Conservation (phyloP, 257 asterid genomes). For the Handroanthus guayacan region DNA sequence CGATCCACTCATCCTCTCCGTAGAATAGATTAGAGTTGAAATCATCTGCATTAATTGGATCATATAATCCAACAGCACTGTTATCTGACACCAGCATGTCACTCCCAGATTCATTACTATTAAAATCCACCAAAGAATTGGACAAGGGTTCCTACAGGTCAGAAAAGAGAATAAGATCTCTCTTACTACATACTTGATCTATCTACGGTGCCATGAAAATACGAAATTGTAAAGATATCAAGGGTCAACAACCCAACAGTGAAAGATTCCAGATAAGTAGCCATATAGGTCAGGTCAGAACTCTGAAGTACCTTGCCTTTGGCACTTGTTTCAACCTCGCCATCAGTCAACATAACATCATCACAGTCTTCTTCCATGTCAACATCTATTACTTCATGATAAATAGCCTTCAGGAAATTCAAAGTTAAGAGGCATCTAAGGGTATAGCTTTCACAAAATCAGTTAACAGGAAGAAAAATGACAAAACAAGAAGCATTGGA, state of each 20-base stretch:
- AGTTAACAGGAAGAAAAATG: constrained; percentile 5
- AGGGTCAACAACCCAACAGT: constrained; percentile 4
- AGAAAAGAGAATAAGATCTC: constrained; percentile 20
- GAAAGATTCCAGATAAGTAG: constrained; percentile 5
- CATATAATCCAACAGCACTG: constrained; percentile 42
- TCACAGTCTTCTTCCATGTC: constrained; percentile 70
- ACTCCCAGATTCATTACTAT: constrained; percentile 46
- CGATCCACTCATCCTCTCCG: constrained; percentile 68
- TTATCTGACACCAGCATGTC: constrained; percentile 39
- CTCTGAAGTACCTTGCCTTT: constrained; percentile 70
- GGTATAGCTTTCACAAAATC: constrained; percentile 17
- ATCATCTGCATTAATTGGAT: constrained; percentile 52
- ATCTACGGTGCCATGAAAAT: background rate
- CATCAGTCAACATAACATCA: constrained; percentile 45
- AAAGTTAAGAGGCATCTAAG: constrained; percentile 27
- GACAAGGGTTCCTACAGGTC: constrained; percentile 53
- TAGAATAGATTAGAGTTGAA: constrained; percentile 41
- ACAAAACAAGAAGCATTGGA: background rate
- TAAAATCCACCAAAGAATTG: constrained; percentile 40
- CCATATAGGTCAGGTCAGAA: constrained; percentile 19
- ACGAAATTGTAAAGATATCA: constrained; percentile 8
- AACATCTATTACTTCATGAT: constrained; percentile 76
- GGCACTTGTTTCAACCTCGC: constrained; percentile 48
- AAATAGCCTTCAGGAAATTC: constrained; percentile 55
- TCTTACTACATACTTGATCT: background rate